Evolutionary conservation across 306 rosid genomes (phyloP).

Genomic region (Prunus armeniaca): DNA sequence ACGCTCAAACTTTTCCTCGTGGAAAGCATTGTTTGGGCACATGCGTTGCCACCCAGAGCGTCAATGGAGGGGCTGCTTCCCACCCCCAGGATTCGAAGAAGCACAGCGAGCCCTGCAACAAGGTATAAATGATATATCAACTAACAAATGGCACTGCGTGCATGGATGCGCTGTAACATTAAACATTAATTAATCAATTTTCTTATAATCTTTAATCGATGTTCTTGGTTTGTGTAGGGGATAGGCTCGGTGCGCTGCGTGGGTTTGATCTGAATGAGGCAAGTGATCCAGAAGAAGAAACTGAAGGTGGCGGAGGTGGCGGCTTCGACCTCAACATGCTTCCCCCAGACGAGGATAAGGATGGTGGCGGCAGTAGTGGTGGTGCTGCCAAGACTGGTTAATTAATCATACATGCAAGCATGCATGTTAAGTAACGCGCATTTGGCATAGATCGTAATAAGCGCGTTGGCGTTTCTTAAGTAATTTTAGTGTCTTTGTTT

Average conservation of each 20-base stretch:
- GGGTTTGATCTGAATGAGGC: conserved; percentile 6
- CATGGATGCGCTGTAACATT: neutral
- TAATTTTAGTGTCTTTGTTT: too few relatives aligned
- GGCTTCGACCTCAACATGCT: conserved; percentile 5
- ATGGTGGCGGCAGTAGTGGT: neutral
- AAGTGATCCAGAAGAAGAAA: neutral
- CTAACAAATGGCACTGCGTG: neutral
- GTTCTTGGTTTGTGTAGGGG: neutral
- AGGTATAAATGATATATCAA: neutral
- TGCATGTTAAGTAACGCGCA: neutral
- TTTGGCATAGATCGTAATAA: neutral
- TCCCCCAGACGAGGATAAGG: neutral
- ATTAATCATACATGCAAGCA: neutral
- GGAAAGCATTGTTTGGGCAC: conserved; percentile 39
- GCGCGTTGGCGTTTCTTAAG: too few relatives aligned
- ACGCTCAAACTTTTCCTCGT: neutral
- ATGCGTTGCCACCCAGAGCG: conserved; percentile 32
- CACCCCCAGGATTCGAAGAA: conserved; percentile 15
- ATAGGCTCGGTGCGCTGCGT: neutral
- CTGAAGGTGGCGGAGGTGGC: neutral
- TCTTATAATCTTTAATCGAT: neutral
- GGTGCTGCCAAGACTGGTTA: neutral
- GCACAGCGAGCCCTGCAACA: conserved; percentile 1
- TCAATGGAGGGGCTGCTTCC: conserved; percentile 24
- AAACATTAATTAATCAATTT: neutral